Evolutionary conservation across 2,329 filamentous ascomycete species (phyloP), one percentile per base, ranked within the genome.

Genomic region (Colletotrichum navitas): DNA sequence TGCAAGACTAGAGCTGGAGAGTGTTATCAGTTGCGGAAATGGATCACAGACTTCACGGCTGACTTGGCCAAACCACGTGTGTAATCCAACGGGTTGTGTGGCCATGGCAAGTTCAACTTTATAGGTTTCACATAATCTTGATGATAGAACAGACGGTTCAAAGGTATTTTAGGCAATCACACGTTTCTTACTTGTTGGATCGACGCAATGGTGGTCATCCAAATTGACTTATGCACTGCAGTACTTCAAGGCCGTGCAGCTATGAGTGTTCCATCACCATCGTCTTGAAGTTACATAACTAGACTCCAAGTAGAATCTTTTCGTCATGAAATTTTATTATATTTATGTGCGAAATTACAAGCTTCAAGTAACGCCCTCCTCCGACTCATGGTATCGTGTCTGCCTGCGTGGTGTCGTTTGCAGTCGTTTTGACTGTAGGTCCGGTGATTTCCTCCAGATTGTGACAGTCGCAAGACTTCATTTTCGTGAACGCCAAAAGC

Each of bases 401-500:
- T 6, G 5, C 16, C 16, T 41, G 0, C 16, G 74, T 43, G 16
- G 18, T 55, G 5, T 63, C 16, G 24, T 63, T 45, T 3, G 18
- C 39, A 8, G 24, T 29, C 3, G 47, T 7, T 18, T 54, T 45
- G 3, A 3, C 4, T 16, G 14, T 24, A 7, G 5, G 10, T 4
- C 1, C 24, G 4, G 68, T 21, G 1, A 63, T 45, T 3, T 71
- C 68, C 6, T 68, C 59, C 12, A 68, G 36, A 0, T 49, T 12
- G 2, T 55, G 64, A 11, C 68, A 71, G 21, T 68, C 55, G 58
- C 68, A 71, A 1, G 45, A 58, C 21, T 39, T 58, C 59, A 71
- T 68, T 2, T 36, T 54, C 3, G 68, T 68, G 29, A 71, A 71
- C 0, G 64, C 52, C 12, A 73, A 32, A 0, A 82, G 76, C 4